These are phyloP conservation scores for Malus hybrid DNA, from an alignment of 331 rosid genomes.

Conservation along the genomic window DNA sequence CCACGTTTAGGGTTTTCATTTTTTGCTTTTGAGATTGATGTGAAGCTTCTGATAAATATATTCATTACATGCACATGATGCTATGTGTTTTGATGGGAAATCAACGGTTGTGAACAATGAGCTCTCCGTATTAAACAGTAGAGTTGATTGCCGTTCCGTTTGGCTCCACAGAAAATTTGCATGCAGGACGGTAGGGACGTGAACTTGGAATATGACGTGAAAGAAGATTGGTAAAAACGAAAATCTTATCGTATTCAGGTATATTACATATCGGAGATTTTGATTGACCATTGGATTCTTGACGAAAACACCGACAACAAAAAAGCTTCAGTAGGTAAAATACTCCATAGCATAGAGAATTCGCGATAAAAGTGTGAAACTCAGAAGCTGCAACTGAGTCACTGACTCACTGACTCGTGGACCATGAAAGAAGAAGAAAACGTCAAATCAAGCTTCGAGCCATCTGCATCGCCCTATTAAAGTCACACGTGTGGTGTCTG, in stretches of 20 bases:
- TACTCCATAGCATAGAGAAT: background rate
- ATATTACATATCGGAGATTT: background rate
- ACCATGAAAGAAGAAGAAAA: background rate
- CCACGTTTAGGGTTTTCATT: slow-evolving; percentile 10
- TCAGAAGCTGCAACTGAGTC: background rate
- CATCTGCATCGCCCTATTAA: slow-evolving; percentile 4
- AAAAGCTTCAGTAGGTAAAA: background rate
- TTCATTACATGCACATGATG: background rate
- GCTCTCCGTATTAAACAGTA: background rate
- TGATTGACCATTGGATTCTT: background rate
- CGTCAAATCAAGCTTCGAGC: background rate
- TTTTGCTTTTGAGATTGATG: slow-evolving; percentile 2
- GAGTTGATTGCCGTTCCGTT: background rate
- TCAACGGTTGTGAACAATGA: background rate
- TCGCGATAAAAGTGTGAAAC: background rate
- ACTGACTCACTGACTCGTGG: background rate
- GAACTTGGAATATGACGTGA: background rate
- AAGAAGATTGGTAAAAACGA: background rate
- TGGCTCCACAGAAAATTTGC: background rate
- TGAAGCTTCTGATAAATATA: background rate
- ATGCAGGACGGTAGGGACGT: background rate
- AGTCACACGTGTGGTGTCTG: slow-evolving; percentile 36
- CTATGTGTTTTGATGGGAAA: background rate
- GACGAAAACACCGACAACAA: background rate
- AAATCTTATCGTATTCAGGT: background rate